Conservation (phyloP, 805 yeast species). For the Schwanniomyces occidentalis region DNA sequence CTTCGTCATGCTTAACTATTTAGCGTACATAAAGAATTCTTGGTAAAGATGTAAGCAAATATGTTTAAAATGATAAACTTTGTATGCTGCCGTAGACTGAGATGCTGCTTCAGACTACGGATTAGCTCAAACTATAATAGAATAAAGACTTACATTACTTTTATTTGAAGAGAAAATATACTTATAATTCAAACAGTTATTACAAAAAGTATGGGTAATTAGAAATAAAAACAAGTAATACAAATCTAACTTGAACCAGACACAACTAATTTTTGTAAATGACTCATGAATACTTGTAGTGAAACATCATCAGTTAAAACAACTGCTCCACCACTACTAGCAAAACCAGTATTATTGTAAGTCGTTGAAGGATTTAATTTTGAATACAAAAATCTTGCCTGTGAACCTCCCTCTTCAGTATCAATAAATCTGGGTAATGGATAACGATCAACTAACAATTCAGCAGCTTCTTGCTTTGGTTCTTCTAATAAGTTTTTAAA, state of each 20-base stretch:
- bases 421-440: constrained; percentile 97
- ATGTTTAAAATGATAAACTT: too few species aligned
- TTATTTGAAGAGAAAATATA: too few species aligned
- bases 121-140: too few species aligned
- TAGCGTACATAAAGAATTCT: too few species aligned
- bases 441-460: constrained; percentile 86
- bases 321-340: constrained; percentile 57
- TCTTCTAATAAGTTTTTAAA: constrained; percentile 84
- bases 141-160: too few species aligned
- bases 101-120: too few species aligned
- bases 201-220: neutral
- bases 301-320: constrained; percentile 97
- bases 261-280: constrained; percentile 89
- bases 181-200: too few species aligned
- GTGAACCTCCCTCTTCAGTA: constrained; percentile 98
- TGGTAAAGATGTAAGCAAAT: too few species aligned
- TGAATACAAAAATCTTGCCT: constrained; percentile 93
- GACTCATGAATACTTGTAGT: constrained; percentile 92
- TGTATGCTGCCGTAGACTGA: neutral
- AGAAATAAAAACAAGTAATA: constrained; percentile 1
- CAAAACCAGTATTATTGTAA: constrained; percentile 59
- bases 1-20: too few species aligned
- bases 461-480: constrained; percentile 91
- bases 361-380: constrained; percentile 93
- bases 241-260: constrained; percentile 33